Evolutionary conservation across 768 basidiomycete species (phyloP), one percentile per base, ranked within the genome.

Genomic region (Sarcodon sp.): DNA sequence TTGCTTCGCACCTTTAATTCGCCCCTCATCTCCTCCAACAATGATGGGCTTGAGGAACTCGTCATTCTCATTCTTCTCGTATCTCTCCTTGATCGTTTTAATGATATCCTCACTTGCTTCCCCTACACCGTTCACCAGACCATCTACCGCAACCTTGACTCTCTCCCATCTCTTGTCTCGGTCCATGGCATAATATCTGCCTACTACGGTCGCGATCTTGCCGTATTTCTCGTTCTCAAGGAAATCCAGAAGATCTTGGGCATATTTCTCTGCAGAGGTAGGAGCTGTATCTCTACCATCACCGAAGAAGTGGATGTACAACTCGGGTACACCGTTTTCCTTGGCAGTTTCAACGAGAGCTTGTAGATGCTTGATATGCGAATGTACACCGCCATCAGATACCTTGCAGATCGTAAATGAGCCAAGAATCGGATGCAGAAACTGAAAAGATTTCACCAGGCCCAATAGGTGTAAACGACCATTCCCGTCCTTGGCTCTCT

Each of bases 1-100:
- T 6, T 7, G 27, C 9, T 6, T 63, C 70, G 44, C 55, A 84
- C 87, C 83, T 65, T 91, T 84, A 59, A 94, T 78, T 39, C 90
- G 70, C 7, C 85, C 84, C 16, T 80, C 76, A 12, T 77, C 77
- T 0, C 85, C 84, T 46, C 88, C 81, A 41, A 87, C 79, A 54
- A 94, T 87, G 60, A 94, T 89, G 4, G 92, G 92, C 67, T 94
- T 92, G 63, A 97, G 67, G 67, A 97, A 97, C 67, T 97, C 93
- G 57, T 96, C 92, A 11, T 90, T 97, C 36, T 89, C 73, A 54
- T 90, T 83, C 55, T 85, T 83, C 57, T 76, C 73, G 61, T 97
- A 96, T 54, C 79, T 80, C 62, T 73, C 72, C 59, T 83, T 75
- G 55, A 83, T 78, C 1, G 72, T 77, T 60, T 76, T 72, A 52